Evolutionary conservation across 805 yeast genomes (phyloP).

Genomic region (Lachancea meyersii): DNA sequence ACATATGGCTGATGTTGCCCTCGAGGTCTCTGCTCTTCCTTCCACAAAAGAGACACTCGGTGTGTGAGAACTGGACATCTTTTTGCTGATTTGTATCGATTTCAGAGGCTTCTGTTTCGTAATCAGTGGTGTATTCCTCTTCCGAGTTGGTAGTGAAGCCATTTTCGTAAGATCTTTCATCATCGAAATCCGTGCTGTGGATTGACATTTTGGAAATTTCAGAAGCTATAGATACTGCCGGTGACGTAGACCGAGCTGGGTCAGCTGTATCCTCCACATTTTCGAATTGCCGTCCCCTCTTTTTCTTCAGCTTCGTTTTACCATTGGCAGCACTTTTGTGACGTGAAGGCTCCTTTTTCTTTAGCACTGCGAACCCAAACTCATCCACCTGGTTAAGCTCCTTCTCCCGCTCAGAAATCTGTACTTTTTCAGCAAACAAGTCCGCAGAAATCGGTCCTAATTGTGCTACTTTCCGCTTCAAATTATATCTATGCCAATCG

Average conservation of each 20-base stretch:
- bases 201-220: constrained; percentile 43
- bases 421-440: constrained; percentile 36
- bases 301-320: constrained; percentile 20
- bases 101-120: constrained; percentile 18
- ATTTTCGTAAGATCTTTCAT: constrained; percentile 48
- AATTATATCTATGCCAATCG: constrained; percentile 96
- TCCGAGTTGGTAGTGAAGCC: constrained; percentile 39
- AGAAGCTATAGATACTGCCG: constrained; percentile 50
- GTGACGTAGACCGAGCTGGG: constrained; percentile 39
- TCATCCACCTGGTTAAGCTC: constrained; percentile 33
- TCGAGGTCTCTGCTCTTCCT: constrained; percentile 47
- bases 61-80: constrained; percentile 20
- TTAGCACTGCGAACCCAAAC: constrained; percentile 35
- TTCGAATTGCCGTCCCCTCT: constrained; percentile 15
- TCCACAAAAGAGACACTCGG: constrained; percentile 55
- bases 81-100: constrained; percentile 28
- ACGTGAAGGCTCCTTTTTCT: constrained; percentile 16
- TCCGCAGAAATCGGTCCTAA: constrained; percentile 67
- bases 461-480: constrained; percentile 86
- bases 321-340: constrained; percentile 9
- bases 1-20: constrained; percentile 69
- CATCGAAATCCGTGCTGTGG: constrained; percentile 35
- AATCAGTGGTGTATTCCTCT: constrained; percentile 31
- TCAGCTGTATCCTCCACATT: neutral
- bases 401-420: constrained; percentile 32